Conservation (phyloP, 2,329 filamentous ascomycete genomes). For the Myriosclerotinia curreyana region DNA sequence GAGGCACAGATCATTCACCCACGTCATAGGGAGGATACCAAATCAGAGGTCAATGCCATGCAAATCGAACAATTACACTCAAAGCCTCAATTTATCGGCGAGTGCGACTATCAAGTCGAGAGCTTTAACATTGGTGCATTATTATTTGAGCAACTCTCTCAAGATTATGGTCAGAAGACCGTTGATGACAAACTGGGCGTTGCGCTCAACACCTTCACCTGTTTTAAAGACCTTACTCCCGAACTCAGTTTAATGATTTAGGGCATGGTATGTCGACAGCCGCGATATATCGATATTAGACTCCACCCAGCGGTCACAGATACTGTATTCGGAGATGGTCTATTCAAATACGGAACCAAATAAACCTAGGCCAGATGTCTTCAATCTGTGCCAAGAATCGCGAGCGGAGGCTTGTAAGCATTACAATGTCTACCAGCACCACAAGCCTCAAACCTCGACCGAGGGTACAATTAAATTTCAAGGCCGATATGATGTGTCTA, state of each 20-base stretch:
- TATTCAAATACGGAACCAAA: constrained; percentile 6
- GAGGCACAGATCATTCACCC: neutral
- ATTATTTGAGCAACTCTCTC: constrained; percentile 11
- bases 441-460: neutral
- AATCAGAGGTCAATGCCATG: neutral
- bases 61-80: neutral
- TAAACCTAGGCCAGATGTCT: constrained; percentile 3
- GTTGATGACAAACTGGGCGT: neutral
- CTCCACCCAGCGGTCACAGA: neutral
- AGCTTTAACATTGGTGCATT: constrained; percentile 5
- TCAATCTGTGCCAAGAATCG: constrained; percentile 13
- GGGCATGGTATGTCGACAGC: constrained; percentile 8
- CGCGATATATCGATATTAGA: constrained; percentile 10
- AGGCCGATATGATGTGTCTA: constrained; percentile 13
- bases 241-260: constrained; percentile 17
- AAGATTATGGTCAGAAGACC: neutral
- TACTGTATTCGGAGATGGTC: neutral
- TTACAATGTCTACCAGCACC: neutral
- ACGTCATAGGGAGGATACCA: neutral
- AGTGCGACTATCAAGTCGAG: constrained; percentile 20
- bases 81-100: constrained; percentile 12
- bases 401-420: constrained; percentile 12
- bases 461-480: constrained; percentile 11
- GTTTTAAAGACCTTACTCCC: constrained; percentile 4
- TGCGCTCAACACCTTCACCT: constrained; percentile 5